These are phyloP conservation scores for Lasiosphaeriaceae sp. DNA, from an alignment of 495 filamentous ascomycete genomes.

Conservation along the genomic window DNA sequence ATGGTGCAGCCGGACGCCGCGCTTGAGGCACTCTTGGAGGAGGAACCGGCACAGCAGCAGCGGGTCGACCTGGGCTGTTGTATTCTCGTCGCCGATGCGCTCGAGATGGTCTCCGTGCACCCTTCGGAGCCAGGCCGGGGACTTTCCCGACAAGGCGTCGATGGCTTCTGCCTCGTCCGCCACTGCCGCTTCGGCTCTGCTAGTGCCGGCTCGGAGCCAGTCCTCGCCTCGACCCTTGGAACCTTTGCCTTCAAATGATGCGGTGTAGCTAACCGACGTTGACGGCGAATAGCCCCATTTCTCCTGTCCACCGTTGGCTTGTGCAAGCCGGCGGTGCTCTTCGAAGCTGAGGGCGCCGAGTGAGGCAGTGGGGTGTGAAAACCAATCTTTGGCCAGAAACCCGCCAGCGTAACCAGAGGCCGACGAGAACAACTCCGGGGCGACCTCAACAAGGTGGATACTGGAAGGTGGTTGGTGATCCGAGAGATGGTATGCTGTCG, in stretches of 20 bases:
- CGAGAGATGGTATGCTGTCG: slow-evolving; percentile 74
- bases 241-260: slow-evolving; percentile 26
- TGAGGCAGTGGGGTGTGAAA: slow-evolving; percentile 45
- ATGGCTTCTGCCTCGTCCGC: slow-evolving; percentile 17
- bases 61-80: slow-evolving; percentile 65
- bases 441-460: slow-evolving; percentile 69
- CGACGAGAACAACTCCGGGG: slow-evolving; percentile 60
- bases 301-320: slow-evolving; percentile 52
- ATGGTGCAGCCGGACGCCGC: slow-evolving; percentile 65
- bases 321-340: slow-evolving; percentile 61
- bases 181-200: slow-evolving; percentile 56
- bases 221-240: slow-evolving; percentile 45
- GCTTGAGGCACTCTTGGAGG: slow-evolving; percentile 48
- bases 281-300: slow-evolving; percentile 69
- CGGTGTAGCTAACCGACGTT: slow-evolving; percentile 52
- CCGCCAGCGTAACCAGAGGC: slow-evolving; percentile 73
- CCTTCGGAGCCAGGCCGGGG: slow-evolving; percentile 59
- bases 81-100: slow-evolving; percentile 58
- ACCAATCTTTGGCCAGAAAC: slow-evolving; percentile 75
- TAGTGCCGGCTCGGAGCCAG: slow-evolving; percentile 61
- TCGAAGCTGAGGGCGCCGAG: slow-evolving; percentile 66
- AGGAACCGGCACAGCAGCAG: slow-evolving; percentile 60
- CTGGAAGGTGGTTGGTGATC: slow-evolving; percentile 46
- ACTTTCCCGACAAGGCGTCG: slow-evolving; percentile 4
- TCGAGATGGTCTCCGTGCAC: slow-evolving; percentile 50